phyloP scores from a whole-genome alignment of 202 grass and related monocot species.

The Zoysia matrella region DNA sequence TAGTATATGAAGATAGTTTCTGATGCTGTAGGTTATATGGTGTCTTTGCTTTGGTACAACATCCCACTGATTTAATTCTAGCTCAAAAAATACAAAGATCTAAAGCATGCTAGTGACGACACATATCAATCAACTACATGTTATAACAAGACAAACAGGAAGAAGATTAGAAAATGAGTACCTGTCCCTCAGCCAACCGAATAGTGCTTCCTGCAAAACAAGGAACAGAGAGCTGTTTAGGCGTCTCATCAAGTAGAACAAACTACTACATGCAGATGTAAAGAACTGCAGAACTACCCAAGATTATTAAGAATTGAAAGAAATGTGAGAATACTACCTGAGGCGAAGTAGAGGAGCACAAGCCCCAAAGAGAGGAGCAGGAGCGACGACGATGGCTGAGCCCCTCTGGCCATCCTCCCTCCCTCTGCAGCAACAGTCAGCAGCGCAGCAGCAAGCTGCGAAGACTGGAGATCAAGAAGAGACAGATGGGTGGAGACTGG shows the following conservation, averaged over 20 bases:
- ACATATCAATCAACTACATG: too few relatives aligned
- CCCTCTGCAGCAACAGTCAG: background rate
- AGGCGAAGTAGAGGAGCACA: constrained; percentile 60
- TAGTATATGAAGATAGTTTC: too few relatives aligned
- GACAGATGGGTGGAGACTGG: constrained; percentile 12
- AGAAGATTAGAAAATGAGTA: background rate
- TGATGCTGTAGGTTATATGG: too few relatives aligned
- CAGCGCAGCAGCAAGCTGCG: constrained; percentile 1
- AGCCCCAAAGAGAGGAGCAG: constrained; percentile 50
- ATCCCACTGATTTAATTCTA: too few relatives aligned
- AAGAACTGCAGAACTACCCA: background rate
- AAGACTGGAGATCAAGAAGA: constrained; percentile 7
- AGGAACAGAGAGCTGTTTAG: background rate
- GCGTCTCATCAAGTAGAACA: background rate
- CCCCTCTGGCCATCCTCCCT: constrained; percentile 49
- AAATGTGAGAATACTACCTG: constrained; percentile 38
- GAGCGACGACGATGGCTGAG: constrained; percentile 37
- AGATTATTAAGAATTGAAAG: background rate
- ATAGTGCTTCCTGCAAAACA: constrained; percentile 30
- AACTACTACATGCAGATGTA: background rate
- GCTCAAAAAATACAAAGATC: too few relatives aligned
- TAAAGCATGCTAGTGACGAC: too few relatives aligned
- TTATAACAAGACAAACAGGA: too few relatives aligned
- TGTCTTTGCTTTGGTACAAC: too few relatives aligned
- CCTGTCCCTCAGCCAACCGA: constrained; percentile 47